Conservation (phyloP, 139 green algal species). For the Parachlorella kessleri region DNA sequence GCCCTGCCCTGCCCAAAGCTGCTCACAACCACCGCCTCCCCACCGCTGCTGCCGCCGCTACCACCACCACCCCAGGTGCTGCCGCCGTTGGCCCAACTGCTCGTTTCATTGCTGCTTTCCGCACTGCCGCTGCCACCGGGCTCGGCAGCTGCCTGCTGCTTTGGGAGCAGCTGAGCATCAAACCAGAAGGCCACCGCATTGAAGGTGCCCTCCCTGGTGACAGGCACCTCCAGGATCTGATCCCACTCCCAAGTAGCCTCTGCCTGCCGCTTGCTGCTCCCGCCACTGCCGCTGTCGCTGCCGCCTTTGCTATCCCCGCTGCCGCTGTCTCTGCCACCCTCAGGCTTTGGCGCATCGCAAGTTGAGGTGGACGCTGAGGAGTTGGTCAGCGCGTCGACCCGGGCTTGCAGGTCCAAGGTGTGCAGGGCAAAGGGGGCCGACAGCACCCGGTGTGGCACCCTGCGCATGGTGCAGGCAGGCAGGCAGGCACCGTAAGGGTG, state of each 20-base stretch:
- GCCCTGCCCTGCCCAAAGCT: not conserved
- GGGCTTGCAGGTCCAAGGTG: slow-evolving; percentile 60
- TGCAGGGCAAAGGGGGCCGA: slow-evolving; percentile 51
- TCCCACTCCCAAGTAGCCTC: slow-evolving; percentile 44
- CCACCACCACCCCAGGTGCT: too few relatives aligned
- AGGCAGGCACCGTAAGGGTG: too few relatives aligned
- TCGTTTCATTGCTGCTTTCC: too few relatives aligned
- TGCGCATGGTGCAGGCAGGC: too few relatives aligned
- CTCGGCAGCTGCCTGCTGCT: not conserved
- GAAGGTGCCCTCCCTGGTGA: slow-evolving; percentile 37
- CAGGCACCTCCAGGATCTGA: slow-evolving; percentile 22
- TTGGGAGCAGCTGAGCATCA: slow-evolving; percentile 41
- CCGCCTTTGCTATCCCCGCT: not conserved
- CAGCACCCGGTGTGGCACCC: slow-evolving; percentile 36
- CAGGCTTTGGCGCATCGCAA: not conserved
- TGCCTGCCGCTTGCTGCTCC: not conserved
- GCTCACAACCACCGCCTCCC: not conserved
- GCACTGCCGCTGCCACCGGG: not conserved
- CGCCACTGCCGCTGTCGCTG: not conserved
- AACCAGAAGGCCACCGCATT: slow-evolving; percentile 85
- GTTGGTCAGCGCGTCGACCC: slow-evolving; percentile 13
- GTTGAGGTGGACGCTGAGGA: not conserved
- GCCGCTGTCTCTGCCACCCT: not conserved
- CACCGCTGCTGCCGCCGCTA: not conserved
- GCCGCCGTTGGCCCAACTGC: too few relatives aligned